phyloP scores from a whole-genome alignment of 768 basidiomycete species.

The Leccinum disarticulatum region DNA sequence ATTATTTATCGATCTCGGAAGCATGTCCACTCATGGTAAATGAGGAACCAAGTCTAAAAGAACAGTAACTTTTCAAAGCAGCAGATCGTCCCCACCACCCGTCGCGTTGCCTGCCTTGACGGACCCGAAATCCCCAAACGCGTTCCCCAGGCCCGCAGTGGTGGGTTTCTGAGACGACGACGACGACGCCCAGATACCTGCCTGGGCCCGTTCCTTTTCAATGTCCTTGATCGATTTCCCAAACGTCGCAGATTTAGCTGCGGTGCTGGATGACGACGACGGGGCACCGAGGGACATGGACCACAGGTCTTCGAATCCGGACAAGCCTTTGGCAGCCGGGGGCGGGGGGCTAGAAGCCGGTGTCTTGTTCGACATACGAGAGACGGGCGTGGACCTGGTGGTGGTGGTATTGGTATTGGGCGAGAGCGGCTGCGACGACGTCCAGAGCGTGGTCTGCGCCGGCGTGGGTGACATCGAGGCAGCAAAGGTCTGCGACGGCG shows the following conservation, averaged over 20 bases:
- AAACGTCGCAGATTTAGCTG: constrained; percentile 36
- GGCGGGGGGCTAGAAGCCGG: constrained; percentile 15
- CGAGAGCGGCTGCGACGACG: constrained; percentile 30
- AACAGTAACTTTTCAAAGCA: constrained; percentile 32
- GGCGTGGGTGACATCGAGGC: constrained; percentile 18
- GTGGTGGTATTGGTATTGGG: constrained; percentile 8
- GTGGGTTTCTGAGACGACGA: constrained; percentile 36
- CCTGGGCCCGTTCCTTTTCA: constrained; percentile 82
- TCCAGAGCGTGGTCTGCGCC: constrained; percentile 24
- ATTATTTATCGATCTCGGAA: constrained; percentile 5
- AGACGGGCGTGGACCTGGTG: constrained; percentile 5
- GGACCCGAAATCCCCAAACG: constrained; percentile 38
- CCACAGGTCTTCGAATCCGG: constrained; percentile 89
- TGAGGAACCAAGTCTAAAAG: constrained; percentile 1
- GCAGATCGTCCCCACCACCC: constrained; percentile 42
- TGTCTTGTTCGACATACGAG: constrained; percentile 19
- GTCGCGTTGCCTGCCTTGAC: constrained; percentile 17
- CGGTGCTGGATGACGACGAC: constrained; percentile 29
- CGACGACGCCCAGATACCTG: constrained; percentile 73
- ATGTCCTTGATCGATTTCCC: constrained; percentile 86
- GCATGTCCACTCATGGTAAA: constrained; percentile 5
- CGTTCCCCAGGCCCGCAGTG: constrained; percentile 13
- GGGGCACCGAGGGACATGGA: constrained; percentile 65
- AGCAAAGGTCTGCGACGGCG: constrained; percentile 16
- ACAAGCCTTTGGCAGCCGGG: constrained; percentile 40